Percentiles rank a stretch among this genome's conserved stretches.
Conservation (phyloP, 106 monocot genomes). For the Alisma plantagoaquatica region DNA sequence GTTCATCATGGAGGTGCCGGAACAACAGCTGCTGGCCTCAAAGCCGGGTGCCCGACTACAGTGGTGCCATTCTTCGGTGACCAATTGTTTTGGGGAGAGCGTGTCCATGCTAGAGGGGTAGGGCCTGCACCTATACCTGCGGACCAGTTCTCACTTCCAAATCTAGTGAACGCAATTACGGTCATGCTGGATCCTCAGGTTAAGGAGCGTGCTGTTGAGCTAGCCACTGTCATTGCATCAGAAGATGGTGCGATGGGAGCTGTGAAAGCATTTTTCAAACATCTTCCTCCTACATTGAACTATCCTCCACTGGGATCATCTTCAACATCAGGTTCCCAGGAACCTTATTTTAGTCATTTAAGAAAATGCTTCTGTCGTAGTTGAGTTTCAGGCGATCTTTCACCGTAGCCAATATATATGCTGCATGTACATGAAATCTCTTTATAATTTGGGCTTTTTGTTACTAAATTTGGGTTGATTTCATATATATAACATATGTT, state of each 20-base stretch:
- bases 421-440: too few species aligned
- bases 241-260: background rate
- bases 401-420: too few species aligned
- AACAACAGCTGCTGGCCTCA: too few species aligned
- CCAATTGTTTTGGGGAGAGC: slow-evolving; percentile 2
- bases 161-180: background rate
- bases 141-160: background rate
- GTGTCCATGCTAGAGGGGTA: slow-evolving; percentile 2
- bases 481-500: too few species aligned
- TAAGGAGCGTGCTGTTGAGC: background rate
- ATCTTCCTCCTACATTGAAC: too few species aligned
- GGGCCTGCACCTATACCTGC: background rate
- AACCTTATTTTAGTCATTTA: slow-evolving; percentile 19
- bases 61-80: background rate
- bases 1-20: too few species aligned
- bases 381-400: too few species aligned
- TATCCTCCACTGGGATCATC: too few species aligned
- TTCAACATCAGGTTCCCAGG: slow-evolving; percentile 2
- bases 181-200: slow-evolving; percentile 5
- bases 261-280: slow-evolving; percentile 2
- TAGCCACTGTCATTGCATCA: background rate
- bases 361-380: slow-evolving; percentile 46
- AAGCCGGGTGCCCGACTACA: too few species aligned
- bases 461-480: too few species aligned
- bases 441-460: too few species aligned